A percentile compares a stretch with the other conserved stretches of the same genome.
Conservation (phyloP, 768 basidiomycete species). For the Lactarius tabidus region DNA sequence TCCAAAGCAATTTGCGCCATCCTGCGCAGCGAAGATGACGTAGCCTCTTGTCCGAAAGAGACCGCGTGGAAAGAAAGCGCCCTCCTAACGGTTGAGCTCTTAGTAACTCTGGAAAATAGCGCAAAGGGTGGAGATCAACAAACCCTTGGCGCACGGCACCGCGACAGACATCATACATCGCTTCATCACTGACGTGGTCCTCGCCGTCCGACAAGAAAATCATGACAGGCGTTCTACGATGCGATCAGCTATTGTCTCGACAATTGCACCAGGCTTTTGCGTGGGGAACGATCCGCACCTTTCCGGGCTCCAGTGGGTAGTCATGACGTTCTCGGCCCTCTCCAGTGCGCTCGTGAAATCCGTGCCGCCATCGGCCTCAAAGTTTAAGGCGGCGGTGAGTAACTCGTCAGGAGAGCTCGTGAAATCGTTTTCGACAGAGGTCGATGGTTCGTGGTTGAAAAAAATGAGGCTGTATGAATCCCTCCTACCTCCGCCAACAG, state of each 20-base stretch:
- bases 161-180: slow-evolving; percentile 42
- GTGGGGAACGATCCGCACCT: slow-evolving; percentile 32
- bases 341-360: slow-evolving; percentile 41
- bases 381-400: slow-evolving; percentile 36
- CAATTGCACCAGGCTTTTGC: not conserved
- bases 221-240: slow-evolving; percentile 43
- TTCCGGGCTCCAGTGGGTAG: slow-evolving; percentile 46
- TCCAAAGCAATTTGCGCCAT: slow-evolving; percentile 52
- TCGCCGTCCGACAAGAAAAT: slow-evolving; percentile 58
- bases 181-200: slow-evolving; percentile 37
- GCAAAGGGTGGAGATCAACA: not conserved
- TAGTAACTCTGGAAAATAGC: not conserved
- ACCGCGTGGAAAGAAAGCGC: slow-evolving; percentile 56
- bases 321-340: slow-evolving; percentile 38
- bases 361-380: slow-evolving; percentile 38
- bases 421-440: slow-evolving; percentile 43
- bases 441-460: slow-evolving; percentile 34
- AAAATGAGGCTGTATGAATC: slow-evolving; percentile 57
- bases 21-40: slow-evolving; percentile 35
- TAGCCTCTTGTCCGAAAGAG: slow-evolving; percentile 45
- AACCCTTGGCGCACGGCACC: slow-evolving; percentile 45
- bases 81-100: slow-evolving; percentile 37
- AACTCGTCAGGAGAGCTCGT: slow-evolving; percentile 43
- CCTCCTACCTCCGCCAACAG: slow-evolving; percentile 33
- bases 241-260: slow-evolving; percentile 11